These are phyloP conservation scores for Agaricus subrufescens DNA, from an alignment of 768 basidiomycete genomes.

Conservation along the genomic window DNA sequence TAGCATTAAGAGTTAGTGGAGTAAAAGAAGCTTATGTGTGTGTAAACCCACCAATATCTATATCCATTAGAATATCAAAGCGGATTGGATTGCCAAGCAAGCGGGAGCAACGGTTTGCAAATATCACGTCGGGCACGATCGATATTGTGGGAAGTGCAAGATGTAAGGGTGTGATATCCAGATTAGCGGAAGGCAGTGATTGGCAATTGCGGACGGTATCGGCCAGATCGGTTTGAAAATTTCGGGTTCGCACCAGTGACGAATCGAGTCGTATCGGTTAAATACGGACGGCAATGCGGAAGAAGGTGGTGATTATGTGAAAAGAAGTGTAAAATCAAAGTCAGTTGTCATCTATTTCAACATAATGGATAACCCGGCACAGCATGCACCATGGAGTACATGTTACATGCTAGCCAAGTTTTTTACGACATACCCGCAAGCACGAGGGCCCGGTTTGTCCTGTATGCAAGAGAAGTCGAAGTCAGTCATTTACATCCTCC, in stretches of 20 bases:
- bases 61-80: background rate
- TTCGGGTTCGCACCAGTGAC: background rate
- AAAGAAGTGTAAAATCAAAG: background rate
- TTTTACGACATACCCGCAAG: slow-evolving; percentile 74
- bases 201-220: background rate
- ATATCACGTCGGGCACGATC: background rate
- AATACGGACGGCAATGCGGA: background rate
- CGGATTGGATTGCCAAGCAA: background rate
- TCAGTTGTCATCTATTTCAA: background rate
- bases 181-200: background rate
- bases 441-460: slow-evolving; percentile 84
- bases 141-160: background rate
- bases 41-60: slow-evolving; percentile 33
- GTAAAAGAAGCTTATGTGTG: background rate
- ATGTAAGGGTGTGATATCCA: no score
- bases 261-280: background rate
- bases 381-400: background rate
- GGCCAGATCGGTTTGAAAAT: no score
- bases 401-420: slow-evolving; percentile 2
- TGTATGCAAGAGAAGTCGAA: slow-evolving; percentile 21
- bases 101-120: background rate
- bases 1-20: slow-evolving; percentile 13
- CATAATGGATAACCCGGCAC: background rate
- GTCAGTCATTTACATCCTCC: slow-evolving; percentile 11
- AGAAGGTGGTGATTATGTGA: background rate